A percentile compares a stretch with the other conserved stretches of the same genome.
Evolutionary conservation across 257 asterid species (phyloP).

Genomic region (Nicotiana tomentosiformis): DNA sequence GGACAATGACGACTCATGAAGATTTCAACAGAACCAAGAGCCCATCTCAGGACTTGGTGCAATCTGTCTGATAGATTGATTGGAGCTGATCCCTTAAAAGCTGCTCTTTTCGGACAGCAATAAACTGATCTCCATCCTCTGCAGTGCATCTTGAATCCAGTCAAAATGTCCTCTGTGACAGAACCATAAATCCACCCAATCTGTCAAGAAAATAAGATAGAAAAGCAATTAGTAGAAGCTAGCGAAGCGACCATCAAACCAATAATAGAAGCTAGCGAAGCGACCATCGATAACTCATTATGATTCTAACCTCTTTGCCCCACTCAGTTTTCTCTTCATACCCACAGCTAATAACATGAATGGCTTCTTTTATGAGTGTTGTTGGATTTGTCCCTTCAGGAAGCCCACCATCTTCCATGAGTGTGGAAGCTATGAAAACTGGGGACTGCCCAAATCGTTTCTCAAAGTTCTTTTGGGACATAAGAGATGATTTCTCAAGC

Average conservation of each 20-base stretch:
- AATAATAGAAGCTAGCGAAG: not conserved
- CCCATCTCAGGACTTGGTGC: conserved; percentile 91
- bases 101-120: conserved; percentile 70
- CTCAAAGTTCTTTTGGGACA: conserved; percentile 80
- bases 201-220: conserved; percentile 27
- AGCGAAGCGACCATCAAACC: not conserved
- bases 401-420: conserved; percentile 77
- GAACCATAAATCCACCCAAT: conserved; percentile 93
- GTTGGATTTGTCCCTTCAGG: conserved; percentile 60
- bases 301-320: conserved; percentile 68
- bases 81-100: conserved; percentile 88
- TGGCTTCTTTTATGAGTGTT: conserved; percentile 73
- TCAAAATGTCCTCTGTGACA: conserved; percentile 70
- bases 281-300: not conserved
- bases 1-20: conserved; percentile 91
- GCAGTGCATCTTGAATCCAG: conserved; percentile 93
- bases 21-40: conserved; percentile 85
- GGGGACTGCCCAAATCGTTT: conserved; percentile 85
- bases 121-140: conserved; percentile 84
- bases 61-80: conserved; percentile 81
- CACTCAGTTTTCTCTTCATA: conserved; percentile 91
- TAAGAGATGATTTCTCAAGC: conserved; percentile 77
- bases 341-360: conserved; percentile 81
- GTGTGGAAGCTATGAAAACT: conserved; percentile 71
- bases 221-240: not conserved